Conservation (phyloP, 2,329 filamentous ascomycete genomes). For the Zalaria sp. region DNA sequence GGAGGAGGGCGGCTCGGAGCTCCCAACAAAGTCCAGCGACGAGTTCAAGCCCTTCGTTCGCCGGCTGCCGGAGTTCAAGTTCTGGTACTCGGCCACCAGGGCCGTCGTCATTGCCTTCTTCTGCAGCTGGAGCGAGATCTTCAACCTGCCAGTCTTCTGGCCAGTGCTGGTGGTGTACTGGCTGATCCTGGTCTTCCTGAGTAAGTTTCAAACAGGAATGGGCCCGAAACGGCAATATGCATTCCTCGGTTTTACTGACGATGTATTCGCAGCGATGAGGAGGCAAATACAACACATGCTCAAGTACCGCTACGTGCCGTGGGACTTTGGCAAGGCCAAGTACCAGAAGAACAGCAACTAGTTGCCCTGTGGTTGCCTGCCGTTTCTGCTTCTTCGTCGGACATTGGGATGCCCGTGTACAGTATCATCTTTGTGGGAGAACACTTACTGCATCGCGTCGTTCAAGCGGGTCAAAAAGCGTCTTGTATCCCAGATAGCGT, state of each 20-base stretch:
- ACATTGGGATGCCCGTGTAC: too few relatives aligned
- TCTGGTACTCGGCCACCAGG: slow-evolving; percentile 92
- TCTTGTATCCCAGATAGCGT: too few relatives aligned
- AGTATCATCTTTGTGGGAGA: too few relatives aligned
- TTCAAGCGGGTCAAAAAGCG: too few relatives aligned
- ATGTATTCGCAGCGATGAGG: slow-evolving; percentile 56
- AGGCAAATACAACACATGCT: slow-evolving; percentile 99
- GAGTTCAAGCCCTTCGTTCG: slow-evolving; percentile 97
- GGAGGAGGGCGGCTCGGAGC: slow-evolving; percentile 68
- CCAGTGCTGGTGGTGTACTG: slow-evolving; percentile 96
- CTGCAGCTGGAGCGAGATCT: slow-evolving; percentile 87
- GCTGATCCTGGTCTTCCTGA: slow-evolving; percentile 90
- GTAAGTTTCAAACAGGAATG: not conserved
- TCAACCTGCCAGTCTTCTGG: slow-evolving; percentile 98
- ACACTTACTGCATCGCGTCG: too few relatives aligned
- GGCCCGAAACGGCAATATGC: too few relatives aligned
- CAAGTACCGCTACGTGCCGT: slow-evolving; percentile 34
- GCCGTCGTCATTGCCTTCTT: slow-evolving; percentile 70
- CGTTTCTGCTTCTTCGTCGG: too few relatives aligned
- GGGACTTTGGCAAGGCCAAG: slow-evolving; percentile 25
- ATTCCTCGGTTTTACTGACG: too few relatives aligned
- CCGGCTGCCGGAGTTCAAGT: slow-evolving; percentile 96
- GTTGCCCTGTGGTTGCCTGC: too few relatives aligned
- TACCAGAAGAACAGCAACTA: slow-evolving; percentile 16
- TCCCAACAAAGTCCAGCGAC: slow-evolving; percentile 91